Conservation (phyloP, 345 rosid genomes). For the Hypericum perforatum region DNA sequence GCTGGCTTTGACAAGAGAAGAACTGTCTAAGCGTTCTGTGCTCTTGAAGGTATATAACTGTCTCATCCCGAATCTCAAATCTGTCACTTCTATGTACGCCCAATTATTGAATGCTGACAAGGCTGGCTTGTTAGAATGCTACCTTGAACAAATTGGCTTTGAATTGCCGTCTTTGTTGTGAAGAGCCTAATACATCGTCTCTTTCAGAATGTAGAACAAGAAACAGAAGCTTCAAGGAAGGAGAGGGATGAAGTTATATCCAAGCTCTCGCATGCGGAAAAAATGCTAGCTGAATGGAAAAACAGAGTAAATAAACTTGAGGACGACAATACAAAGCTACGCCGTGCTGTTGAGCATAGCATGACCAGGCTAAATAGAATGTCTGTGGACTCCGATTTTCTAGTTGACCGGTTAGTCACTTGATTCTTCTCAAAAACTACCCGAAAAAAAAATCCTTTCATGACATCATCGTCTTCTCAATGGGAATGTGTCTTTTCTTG, state of each 20-base stretch:
- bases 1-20: slow-evolving; percentile 73
- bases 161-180: too few relatives aligned
- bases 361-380: slow-evolving; percentile 90
- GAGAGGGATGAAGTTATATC: slow-evolving; percentile 57
- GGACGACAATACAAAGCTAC: slow-evolving; percentile 78
- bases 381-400: slow-evolving; percentile 85
- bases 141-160: too few relatives aligned
- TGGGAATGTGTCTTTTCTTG: slow-evolving; percentile 1
- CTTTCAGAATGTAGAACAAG: slow-evolving; percentile 50
- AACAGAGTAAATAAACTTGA: slow-evolving; percentile 65
- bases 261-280: slow-evolving; percentile 54
- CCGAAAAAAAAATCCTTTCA: too few relatives aligned
- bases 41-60: slow-evolving; percentile 43
- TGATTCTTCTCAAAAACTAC: too few relatives aligned
- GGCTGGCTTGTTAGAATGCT: too few relatives aligned
- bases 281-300: slow-evolving; percentile 48
- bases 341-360: slow-evolving; percentile 85
- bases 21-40: slow-evolving; percentile 46
- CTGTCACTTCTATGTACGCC: background rate
- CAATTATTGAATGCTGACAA: background rate
- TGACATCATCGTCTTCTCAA: too few relatives aligned
- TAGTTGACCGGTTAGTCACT: slow-evolving; percentile 67
- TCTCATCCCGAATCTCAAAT: slow-evolving; percentile 10
- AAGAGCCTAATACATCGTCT: background rate
- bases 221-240: slow-evolving; percentile 36